Base-by-base conservation (phyloP, 75 land plant genomes). In the Adiantum capillusveneris region DNA sequence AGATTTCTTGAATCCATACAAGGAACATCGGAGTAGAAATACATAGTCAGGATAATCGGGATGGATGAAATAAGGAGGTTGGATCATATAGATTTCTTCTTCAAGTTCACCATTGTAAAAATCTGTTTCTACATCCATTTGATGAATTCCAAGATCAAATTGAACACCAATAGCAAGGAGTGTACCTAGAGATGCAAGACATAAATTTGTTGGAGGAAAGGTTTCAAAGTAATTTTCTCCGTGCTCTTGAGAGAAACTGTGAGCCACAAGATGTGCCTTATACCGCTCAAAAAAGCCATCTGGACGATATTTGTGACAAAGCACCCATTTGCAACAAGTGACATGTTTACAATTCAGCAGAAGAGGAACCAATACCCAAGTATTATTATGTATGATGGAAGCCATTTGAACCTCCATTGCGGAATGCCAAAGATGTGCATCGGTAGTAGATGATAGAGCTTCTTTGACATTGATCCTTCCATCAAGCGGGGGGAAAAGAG, bases 61-160 rank as follows among this genome's bases (percentile, higher is more conserved):
- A 13, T 39, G 42, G 13, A 39, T 13, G 42, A 39, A 39, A 13
- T 39, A 39, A 9, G 42, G 13, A 39, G 75, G 75, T 37, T 65
- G 68, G 6, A 50, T 11, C 48, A 73, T 41, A 51, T 60, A 73
- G 1, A 73, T 63, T 19, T 60, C 51, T 34, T 73, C 59, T 16
- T 58, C 19, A 1, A 65, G 28, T 39, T 39, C 42, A 39, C 42
- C 42, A 39, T 39, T 39, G 7, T 9, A 13, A 39, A 39, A 39
- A 13, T 7, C 42, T 39, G 42, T 39, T 39, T 13, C 59, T 0
- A 66, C 69, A 65, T 75, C 72, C 55, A 75, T 31, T n/a, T 64
- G 72, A 14, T 58, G 63, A 0, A 65, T 36, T 0, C 18, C 27
- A 41, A 56, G 58, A 0, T 28, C 20, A 61, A 21, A 7, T 53